phyloP scores from a whole-genome alignment of 1,284 basidiomycete genomes.

The Quambalaria eucalypti region DNA sequence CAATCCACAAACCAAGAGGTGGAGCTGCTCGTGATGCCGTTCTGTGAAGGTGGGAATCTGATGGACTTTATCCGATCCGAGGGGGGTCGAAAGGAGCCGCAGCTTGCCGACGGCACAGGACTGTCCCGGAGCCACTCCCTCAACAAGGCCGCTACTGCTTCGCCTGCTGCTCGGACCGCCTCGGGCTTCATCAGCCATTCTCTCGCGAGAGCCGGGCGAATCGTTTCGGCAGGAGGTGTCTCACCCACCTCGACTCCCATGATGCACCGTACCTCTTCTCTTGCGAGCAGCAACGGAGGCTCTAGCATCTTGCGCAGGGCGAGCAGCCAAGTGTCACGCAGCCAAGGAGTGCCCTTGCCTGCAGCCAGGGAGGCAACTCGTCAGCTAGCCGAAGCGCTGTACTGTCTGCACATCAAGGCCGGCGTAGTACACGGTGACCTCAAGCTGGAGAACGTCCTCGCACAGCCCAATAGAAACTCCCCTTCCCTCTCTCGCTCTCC shows the following conservation, averaged over 20 bases:
- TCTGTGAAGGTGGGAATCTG: slow-evolving; percentile 28
- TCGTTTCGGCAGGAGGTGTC: not conserved
- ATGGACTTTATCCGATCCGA: slow-evolving; percentile 31
- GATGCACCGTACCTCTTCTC: slow-evolving; percentile 5
- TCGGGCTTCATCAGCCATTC: not conserved
- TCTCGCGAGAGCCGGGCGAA: not conserved
- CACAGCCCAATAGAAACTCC: slow-evolving; percentile 10
- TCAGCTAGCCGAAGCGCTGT: slow-evolving; percentile 75
- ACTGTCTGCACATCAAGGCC: slow-evolving; percentile 73
- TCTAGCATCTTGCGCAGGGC: slow-evolving; percentile 15
- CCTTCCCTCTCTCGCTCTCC: too few relatives aligned
- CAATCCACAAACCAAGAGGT: not conserved
- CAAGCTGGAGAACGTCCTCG: slow-evolving; percentile 89
- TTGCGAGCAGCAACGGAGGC: slow-evolving; percentile 16
- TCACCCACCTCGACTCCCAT: not conserved
- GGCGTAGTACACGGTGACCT: slow-evolving; percentile 57
- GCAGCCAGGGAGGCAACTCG: slow-evolving; percentile 76
- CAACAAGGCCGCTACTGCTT: not conserved
- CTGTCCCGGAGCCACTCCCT: not conserved
- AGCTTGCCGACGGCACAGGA: not conserved
- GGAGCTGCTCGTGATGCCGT: slow-evolving; percentile 35
- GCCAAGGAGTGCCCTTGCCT: slow-evolving; percentile 28
- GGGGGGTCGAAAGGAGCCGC: slow-evolving; percentile 19
- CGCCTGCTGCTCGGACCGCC: not conserved
- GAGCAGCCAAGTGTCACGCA: slow-evolving; percentile 12